Conservation (phyloP, 148 eudicot genomes). For the Camellia sinensis region DNA sequence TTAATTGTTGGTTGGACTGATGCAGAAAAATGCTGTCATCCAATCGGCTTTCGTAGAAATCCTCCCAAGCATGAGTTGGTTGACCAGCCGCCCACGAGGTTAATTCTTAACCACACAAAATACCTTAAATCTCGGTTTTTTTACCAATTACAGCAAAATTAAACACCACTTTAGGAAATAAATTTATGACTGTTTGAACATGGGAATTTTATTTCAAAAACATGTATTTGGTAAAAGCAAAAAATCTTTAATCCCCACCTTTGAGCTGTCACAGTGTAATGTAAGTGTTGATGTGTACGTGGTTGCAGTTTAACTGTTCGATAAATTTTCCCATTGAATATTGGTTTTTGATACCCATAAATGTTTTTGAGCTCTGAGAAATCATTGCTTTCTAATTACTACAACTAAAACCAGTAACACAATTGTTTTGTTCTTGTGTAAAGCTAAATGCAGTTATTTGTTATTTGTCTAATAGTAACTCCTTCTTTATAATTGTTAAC, state of each 20-base stretch:
- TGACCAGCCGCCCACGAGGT: conserved; percentile 2
- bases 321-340: not conserved
- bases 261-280: too few relatives aligned
- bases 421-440: not conserved
- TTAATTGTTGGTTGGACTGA: not conserved
- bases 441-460: not conserved
- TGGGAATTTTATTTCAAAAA: too few relatives aligned
- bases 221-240: too few relatives aligned
- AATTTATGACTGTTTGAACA: too few relatives aligned
- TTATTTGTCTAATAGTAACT: not conserved
- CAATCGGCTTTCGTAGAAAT: not conserved
- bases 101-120: not conserved
- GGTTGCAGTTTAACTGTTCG: conserved; percentile 7
- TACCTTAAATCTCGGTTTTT: not conserved
- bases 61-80: not conserved
- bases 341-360: not conserved
- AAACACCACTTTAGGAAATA: too few relatives aligned
- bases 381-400: not conserved
- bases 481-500: not conserved
- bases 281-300: not conserved
- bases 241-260: too few relatives aligned
- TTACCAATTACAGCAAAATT: too few relatives aligned
- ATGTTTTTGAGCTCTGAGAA: not conserved
- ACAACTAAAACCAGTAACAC: too few relatives aligned
- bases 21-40: not conserved